Percentiles rank a stretch among this genome's conserved stretches.
phyloP scores from a whole-genome alignment of 2,329 filamentous ascomycete genomes.

The Fusarium incarnatum region DNA sequence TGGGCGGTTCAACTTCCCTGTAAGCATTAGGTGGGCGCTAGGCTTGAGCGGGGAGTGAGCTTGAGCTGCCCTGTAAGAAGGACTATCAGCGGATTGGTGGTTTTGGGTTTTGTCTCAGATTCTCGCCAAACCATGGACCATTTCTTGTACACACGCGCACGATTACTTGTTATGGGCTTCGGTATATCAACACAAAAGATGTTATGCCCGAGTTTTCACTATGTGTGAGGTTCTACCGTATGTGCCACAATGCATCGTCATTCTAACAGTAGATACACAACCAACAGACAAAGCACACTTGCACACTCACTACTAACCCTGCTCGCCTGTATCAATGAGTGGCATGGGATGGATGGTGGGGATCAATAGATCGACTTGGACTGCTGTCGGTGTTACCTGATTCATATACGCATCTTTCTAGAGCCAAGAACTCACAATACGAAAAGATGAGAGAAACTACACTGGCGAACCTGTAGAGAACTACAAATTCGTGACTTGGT shows the following conservation, averaged over 20 bases:
- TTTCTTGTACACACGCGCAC: constrained; percentile 17
- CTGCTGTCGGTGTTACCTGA: neutral
- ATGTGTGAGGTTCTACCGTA: neutral
- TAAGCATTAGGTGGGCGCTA: constrained; percentile 18
- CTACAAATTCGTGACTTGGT: neutral
- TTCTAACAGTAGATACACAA: neutral
- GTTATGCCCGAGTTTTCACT: neutral
- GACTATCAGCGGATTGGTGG: constrained; percentile 21
- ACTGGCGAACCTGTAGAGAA: neutral
- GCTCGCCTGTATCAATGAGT: constrained; percentile 9
- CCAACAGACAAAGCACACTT: neutral
- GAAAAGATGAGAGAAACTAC: neutral
- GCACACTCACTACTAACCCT: neutral
- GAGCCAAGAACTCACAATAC: neutral
- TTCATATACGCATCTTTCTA: neutral
- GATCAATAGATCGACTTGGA: constrained; percentile 7
- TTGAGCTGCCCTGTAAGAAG: constrained; percentile 28
- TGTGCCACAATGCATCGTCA: neutral
- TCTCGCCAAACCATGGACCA: constrained; percentile 16
- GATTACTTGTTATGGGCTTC: constrained; percentile 18
- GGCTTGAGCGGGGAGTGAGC: constrained; percentile 18
- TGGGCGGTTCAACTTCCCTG: constrained; percentile 29
- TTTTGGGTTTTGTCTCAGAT: constrained; percentile 38
- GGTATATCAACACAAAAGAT: neutral
- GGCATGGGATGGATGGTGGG: constrained; percentile 15